Base-by-base conservation (phyloP, 108 stramenopile species). In the Aurantiochytrium sp. region DNA sequence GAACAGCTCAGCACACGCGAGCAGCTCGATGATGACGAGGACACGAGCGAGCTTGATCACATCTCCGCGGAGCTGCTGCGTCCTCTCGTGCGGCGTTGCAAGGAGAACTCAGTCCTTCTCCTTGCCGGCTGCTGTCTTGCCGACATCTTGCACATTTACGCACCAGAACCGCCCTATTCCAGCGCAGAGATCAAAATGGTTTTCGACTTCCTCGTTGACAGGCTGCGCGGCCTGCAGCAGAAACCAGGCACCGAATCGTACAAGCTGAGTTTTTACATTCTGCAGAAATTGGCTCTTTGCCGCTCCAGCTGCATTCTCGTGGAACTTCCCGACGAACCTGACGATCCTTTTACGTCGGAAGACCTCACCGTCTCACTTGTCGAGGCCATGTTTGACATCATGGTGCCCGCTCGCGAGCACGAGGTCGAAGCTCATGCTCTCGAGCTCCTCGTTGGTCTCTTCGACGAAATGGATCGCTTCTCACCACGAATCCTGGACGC, bases 301-400 rank as follows among this genome's bases (percentile, higher is more conserved):
- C 45, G 76, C 19, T 83, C 76, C 3, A 83, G 45, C 28, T 83
- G 76, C 51, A 53, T 83, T 47, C 76, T 83, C 51, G 51, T 53
- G 4, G 51, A 83, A 3, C 76, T 83, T 23, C 45, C 49, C 10
- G 76, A 83, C 51, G 76, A 10, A 35, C 49, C 45, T 35, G 76
- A 53, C 23, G 76, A 83, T 45, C 10, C 49, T 23, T 23, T 6
- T 45, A 83, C 76, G 4, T 47, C 76, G 76, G 76, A 83, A 53
- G 76, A 83, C 23, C 76, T 83, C 76, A 83, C 2, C 23, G 76
- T 83, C 6, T 6, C 45, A 6, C 45, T 83, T 12, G 76, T 83
- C 5, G 76, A 83, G 49, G 76, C 76, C 45, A 53, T 83, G 76
- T 83, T 83, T 35, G 76, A 83, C 49, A 53, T 83, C 25, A 83